A percentile compares a stretch with the other conserved stretches of the same genome.
phyloP scores from a whole-genome alignment of 176 grass and related monocot genomes.

The Raddia guianensis region DNA sequence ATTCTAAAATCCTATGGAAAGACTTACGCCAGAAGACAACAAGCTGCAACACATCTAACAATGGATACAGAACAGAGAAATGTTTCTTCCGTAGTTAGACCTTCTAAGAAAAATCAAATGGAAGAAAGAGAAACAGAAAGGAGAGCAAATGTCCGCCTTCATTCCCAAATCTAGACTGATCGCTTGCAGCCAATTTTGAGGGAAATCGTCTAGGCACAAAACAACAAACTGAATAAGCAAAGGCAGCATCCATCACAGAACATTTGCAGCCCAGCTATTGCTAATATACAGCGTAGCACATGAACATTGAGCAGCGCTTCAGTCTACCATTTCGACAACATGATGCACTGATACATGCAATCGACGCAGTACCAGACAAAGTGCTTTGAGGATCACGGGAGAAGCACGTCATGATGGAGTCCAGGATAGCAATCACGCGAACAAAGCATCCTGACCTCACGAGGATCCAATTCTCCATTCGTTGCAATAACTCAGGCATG shows the following conservation, averaged over 20 bases:
- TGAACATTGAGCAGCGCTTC: not conserved
- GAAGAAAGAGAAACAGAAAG: not conserved
- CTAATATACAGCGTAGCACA: not conserved
- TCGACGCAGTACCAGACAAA: not conserved
- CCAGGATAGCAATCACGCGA: conserved; percentile 24
- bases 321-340: not conserved
- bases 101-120: not conserved
- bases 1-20: not conserved
- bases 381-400: not conserved
- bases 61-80: not conserved
- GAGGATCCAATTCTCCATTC: not conserved
- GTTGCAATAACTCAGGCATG: not conserved
- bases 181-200: not conserved
- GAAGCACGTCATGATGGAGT: not conserved
- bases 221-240: not conserved
- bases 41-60: not conserved
- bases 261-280: not conserved
- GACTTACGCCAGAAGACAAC: not conserved
- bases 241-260: not conserved
- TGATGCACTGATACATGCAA: conserved; percentile 8
- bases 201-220: not conserved
- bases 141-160: not conserved
- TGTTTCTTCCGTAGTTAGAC: not conserved
- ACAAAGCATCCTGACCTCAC: not conserved
- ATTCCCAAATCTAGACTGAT: not conserved